Conservation (phyloP, 352 stramenopile genomes). For the Phytophthora rubi region DNA sequence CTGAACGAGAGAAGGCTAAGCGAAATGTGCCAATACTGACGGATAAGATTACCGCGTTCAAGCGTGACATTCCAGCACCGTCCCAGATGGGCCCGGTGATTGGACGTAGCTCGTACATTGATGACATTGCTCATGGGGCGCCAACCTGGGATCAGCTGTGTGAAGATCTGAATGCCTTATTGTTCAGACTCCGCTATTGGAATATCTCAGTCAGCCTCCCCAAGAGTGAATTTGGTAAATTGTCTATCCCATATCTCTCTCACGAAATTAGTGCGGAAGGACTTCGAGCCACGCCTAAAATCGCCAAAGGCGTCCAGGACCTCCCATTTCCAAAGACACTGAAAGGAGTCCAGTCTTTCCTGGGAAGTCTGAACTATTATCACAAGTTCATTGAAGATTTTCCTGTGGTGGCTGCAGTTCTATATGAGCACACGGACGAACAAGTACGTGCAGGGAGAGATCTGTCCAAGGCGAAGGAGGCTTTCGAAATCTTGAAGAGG, state of each 20-base stretch:
- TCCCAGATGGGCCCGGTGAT: not conserved
- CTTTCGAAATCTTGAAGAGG: slow-evolving; percentile 1
- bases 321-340: not conserved
- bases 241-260: not conserved
- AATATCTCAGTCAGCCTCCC: slow-evolving; percentile 6
- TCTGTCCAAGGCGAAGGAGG: not conserved
- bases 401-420: too few species aligned
- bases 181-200: slow-evolving; percentile 2
- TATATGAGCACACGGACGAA: slow-evolving; percentile 3
- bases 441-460: not conserved
- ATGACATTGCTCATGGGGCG: not conserved
- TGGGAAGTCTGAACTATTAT: not conserved
- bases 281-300: not conserved
- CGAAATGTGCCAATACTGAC: not conserved
- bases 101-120: not conserved
- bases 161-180: not conserved
- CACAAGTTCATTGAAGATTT: too few species aligned
- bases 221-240: not conserved
- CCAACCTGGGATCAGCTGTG: not conserved
- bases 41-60: not conserved
- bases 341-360: slow-evolving; percentile 2
- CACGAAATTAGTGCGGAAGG: slow-evolving; percentile 1
- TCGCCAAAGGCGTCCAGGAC: not conserved
- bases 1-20: not conserved
- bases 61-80: not conserved